Percentiles rank a stretch among this genome's conserved stretches.
phyloP scores from a whole-genome alignment of 1,284 basidiomycete genomes.

The Cystobasidiaceae sp. region DNA sequence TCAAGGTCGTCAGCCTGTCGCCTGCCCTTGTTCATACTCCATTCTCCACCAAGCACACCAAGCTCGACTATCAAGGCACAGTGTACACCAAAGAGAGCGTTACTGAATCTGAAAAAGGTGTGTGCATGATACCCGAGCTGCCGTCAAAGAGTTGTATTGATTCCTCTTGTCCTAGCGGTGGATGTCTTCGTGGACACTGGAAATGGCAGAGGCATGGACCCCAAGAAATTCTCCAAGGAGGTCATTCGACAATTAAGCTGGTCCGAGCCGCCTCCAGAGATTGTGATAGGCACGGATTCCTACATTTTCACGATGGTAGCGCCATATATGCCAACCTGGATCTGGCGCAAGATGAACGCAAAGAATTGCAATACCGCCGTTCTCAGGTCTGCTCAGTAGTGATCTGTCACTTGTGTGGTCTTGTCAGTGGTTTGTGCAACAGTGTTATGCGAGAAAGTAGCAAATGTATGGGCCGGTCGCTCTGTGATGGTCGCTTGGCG shows the following conservation, averaged over 20 bases:
- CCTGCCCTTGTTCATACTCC: conserved; percentile 22
- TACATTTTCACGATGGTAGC: conserved; percentile 23
- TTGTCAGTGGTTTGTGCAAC: too few species aligned
- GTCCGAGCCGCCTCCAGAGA: conserved; percentile 14
- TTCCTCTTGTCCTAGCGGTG: neutral
- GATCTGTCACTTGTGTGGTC: too few species aligned
- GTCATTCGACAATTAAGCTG: conserved; percentile 3
- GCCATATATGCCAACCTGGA: conserved; percentile 20
- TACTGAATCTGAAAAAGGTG: conserved; percentile 11
- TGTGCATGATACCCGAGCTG: neutral
- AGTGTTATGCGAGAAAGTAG: too few species aligned
- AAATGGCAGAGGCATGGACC: conserved; percentile 25
- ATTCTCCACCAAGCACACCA: conserved; percentile 8
- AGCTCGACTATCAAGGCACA: conserved; percentile 12
- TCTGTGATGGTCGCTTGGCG: too few species aligned
- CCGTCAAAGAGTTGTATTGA: neutral
- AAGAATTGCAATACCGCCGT: conserved; percentile 3
- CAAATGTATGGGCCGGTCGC: too few species aligned
- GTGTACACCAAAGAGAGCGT: conserved; percentile 20
- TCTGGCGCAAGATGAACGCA: conserved; percentile 9
- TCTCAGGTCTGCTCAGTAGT: neutral
- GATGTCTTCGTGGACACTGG: conserved; percentile 24
- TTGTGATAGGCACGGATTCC: conserved; percentile 16
- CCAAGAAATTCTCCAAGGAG: conserved; percentile 9
- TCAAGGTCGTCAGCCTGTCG: conserved; percentile 18